Evolutionary conservation across 805 yeast genomes (phyloP).

Genomic region (Debaryomyces hansenii): DNA sequence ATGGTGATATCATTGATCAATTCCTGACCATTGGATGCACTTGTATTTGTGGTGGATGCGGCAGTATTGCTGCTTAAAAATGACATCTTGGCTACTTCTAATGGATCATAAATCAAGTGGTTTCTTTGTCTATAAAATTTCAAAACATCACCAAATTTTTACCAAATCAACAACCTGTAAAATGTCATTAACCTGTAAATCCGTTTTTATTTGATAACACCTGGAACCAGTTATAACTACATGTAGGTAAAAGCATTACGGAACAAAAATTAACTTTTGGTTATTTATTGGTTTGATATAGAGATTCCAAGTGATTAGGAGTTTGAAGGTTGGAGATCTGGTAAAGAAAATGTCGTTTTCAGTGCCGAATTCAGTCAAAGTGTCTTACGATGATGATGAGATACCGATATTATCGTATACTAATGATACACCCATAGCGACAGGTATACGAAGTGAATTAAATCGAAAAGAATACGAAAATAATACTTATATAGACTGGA

Average conservation of each 20-base stretch:
- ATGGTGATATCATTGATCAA: constrained; percentile 69
- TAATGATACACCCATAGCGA: background rate
- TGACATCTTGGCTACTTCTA: constrained; percentile 29
- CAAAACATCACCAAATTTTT: background rate
- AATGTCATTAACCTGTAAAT: background rate
- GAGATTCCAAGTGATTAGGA: no score
- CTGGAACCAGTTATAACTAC: no score
- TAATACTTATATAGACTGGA: constrained; percentile 54
- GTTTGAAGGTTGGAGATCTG: no score
- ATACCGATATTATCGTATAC: constrained; percentile 9
- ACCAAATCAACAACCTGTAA: background rate
- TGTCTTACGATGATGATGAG: constrained; percentile 6
- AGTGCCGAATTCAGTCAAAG: background rate
- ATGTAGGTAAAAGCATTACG: no score
- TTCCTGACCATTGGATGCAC: constrained; percentile 54
- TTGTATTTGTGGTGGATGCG: constrained; percentile 23
- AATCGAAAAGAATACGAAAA: constrained; percentile 29
- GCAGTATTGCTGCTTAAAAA: constrained; percentile 29
- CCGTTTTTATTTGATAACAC: no score
- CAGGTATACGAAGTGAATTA: background rate
- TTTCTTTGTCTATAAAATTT: background rate
- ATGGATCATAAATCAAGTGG: background rate
- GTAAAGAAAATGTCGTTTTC: background rate
- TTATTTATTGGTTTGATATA: no score
- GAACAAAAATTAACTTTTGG: no score